These are phyloP conservation scores for Colletotrichum echinochloae DNA, from an alignment of 2,329 filamentous ascomycete genomes.

Conservation along the genomic window DNA sequence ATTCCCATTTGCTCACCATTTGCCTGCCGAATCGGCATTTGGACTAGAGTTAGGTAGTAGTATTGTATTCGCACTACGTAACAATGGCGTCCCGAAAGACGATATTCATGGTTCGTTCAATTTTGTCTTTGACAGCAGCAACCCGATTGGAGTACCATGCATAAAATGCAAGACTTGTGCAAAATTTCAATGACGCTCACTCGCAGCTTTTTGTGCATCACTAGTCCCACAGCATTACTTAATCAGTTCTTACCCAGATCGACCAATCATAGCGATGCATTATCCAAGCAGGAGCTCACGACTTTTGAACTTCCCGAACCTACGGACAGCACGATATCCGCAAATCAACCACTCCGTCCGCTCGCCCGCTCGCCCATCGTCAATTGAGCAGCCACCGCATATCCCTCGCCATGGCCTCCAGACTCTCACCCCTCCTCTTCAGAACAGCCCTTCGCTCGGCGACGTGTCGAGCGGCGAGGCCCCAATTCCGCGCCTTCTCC, in stretches of 20 bases:
- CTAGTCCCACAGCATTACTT: not conserved
- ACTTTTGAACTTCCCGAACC: conserved; percentile 43
- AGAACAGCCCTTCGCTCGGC: conserved; percentile 75
- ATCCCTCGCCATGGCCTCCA: conserved; percentile 78
- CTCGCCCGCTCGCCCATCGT: conserved; percentile 38
- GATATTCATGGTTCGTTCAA: no score
- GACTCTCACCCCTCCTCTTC: conserved; percentile 79
- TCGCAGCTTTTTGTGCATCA: conserved; percentile 40
- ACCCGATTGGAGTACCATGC: no score
- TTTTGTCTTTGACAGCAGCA: no score
- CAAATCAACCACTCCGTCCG: conserved; percentile 14
- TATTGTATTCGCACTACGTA: not conserved
- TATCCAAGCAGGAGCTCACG: conserved; percentile 43
- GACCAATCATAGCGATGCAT: conserved; percentile 40
- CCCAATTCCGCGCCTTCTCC: conserved; percentile 80
- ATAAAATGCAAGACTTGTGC: conserved; percentile 10
- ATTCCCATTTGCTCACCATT: not conserved
- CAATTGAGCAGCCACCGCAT: conserved; percentile 45
- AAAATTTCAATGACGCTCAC: conserved; percentile 15
- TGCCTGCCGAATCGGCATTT: not conserved
- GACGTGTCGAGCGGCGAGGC: conserved; percentile 68
- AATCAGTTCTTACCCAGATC: conserved; percentile 12
- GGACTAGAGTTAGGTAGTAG: not conserved
- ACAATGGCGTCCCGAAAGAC: not conserved
- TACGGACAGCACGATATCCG: conserved; percentile 31